Base-by-base conservation (phyloP, 2,329 filamentous ascomycete species). In the Nemania sp. region DNA sequence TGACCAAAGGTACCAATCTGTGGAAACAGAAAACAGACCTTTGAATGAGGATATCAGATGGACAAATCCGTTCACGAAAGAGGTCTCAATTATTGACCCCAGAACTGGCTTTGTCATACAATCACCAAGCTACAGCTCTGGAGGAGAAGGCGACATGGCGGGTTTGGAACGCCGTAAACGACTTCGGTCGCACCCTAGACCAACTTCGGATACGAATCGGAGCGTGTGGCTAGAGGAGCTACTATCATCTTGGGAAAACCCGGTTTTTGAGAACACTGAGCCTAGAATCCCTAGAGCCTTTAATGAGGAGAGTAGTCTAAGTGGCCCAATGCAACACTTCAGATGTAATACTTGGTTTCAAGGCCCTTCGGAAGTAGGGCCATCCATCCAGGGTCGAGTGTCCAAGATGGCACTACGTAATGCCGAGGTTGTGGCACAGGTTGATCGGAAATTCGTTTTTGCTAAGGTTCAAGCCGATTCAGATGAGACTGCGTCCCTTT, bases 401-500 rank as follows among this genome's bases (percentile, higher is more conserved):
- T 92, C 90, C 0, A 92, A 90, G 71, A 75, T 82, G 4, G 85
- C 85, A 0, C 81, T 98, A 8, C 77, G 79, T 1, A 76, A 80
- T 7, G 92, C 92, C 0, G 80, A 87, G 56, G 83, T 97, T 0
- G 86, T 99, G 49, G 86, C 89, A 0, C 96, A 99, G 75, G 91
- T 99, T 1, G 95, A 98, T 77, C 85, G 83, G 15, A 99, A 99
- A 78, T 99, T 97, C 76, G 91, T 99, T 18, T 81, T 99, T 0
- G 83, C 89, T 24, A 91, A 88, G 69, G 80, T 93, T 0, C 59
- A 75, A 3, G 67, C 77, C 15, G 75, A 24, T 26, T 47, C 66
- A 24, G 45, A 66, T 45, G 18, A 47, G 5, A 35, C 45, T 5
- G 35, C 56, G 11, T 64, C 77, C 56, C 27, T 89, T 1, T 81